phyloP scores from a whole-genome alignment of 2,329 filamentous ascomycete species.

The Aspergillus sergii region DNA sequence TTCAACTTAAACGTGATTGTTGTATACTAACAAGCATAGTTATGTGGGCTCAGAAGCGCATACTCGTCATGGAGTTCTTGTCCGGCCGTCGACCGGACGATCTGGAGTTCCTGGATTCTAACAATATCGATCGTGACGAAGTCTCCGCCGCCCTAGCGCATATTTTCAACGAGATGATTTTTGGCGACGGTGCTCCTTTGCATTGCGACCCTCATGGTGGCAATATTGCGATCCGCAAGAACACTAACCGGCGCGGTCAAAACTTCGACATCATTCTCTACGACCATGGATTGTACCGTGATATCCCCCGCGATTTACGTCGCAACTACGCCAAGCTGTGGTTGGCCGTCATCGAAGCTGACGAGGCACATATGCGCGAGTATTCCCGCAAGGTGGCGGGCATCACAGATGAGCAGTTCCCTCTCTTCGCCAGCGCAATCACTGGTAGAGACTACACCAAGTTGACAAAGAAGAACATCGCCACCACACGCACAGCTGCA shows the following conservation, averaged over 20 bases:
- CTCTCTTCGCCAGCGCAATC: conserved; percentile 92
- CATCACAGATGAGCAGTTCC: conserved; percentile 86
- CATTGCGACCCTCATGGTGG: conserved; percentile 98
- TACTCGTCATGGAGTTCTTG: conserved; percentile 94
- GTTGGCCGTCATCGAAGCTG: conserved; percentile 90
- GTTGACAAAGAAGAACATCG: conserved; percentile 61
- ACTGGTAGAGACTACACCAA: conserved; percentile 89
- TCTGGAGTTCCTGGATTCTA: conserved; percentile 78
- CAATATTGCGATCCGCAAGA: conserved; percentile 89
- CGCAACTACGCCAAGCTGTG: conserved; percentile 95
- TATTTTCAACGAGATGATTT: conserved; percentile 99
- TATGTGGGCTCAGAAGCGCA: conserved; percentile 83
- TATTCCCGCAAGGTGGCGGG: conserved; percentile 89
- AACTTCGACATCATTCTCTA: conserved; percentile 98
- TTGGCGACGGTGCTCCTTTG: conserved; percentile 81
- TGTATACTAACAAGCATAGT: conserved; percentile 52
- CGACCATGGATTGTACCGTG: conserved; percentile 94
- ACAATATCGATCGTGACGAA: conserved; percentile 90
- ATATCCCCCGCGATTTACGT: conserved; percentile 77
- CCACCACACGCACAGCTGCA: conserved; percentile 63
- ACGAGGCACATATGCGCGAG: conserved; percentile 81
- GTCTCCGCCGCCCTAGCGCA: conserved; percentile 87
- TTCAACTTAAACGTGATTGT: background rate
- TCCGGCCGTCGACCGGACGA: conserved; percentile 87
- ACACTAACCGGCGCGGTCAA: conserved; percentile 59